phyloP scores from a whole-genome alignment of 176 grass and related monocot species.

The Chloris gayana region DNA sequence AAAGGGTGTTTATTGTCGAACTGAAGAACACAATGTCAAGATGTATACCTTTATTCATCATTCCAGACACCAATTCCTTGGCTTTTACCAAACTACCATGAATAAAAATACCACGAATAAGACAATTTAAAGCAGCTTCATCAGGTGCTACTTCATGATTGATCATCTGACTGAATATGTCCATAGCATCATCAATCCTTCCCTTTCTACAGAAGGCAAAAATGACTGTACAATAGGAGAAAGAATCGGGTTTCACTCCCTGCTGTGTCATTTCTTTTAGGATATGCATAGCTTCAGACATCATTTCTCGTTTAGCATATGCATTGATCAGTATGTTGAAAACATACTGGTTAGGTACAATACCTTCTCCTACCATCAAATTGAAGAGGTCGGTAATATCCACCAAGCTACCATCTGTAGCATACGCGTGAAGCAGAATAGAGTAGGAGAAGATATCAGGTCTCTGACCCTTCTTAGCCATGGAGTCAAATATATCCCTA shows the following conservation, averaged over 20 bases:
- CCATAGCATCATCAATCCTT: slow-evolving; percentile 29
- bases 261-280: slow-evolving; percentile 12
- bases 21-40: slow-evolving; percentile 2
- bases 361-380: background rate
- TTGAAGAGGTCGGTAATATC: background rate
- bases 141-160: background rate
- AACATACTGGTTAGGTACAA: background rate
- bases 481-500: slow-evolving; percentile 7
- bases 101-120: slow-evolving; percentile 21
- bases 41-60: slow-evolving; percentile 18
- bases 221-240: slow-evolving; percentile 20
- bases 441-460: background rate
- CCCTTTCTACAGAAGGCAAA: background rate
- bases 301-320: background rate
- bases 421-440: slow-evolving; percentile 1
- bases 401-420: background rate
- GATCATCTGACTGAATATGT: slow-evolving; percentile 10
- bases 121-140: background rate
- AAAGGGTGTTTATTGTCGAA: slow-evolving; percentile 17
- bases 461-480: background rate
- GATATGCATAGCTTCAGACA: slow-evolving; percentile 9
- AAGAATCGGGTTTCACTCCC: background rate
- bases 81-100: slow-evolving; percentile 27
- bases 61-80: slow-evolving; percentile 30
- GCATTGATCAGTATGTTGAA: slow-evolving; percentile 19